Conservation (phyloP, 345 rosid genomes). For the Rubroshorea leprosula region DNA sequence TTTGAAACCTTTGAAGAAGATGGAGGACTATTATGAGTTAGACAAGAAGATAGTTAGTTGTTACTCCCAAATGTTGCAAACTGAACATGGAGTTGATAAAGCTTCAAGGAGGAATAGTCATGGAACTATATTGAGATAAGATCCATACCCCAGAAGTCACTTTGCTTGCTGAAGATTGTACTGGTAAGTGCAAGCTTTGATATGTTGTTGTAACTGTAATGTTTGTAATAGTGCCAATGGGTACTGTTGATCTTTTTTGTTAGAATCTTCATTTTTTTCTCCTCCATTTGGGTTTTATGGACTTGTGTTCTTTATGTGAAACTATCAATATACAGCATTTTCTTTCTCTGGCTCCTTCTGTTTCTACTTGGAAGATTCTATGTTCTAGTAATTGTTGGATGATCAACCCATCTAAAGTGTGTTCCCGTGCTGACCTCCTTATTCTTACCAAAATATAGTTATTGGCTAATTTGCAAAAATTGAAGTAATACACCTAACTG, state of each 20-base stretch:
- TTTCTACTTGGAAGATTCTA: too few species aligned
- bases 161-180: not conserved
- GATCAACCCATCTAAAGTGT: not conserved
- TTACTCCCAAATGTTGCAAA: slow-evolving; percentile 30
- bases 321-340: too few species aligned
- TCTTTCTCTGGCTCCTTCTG: too few species aligned
- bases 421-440: not conserved
- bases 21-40: slow-evolving; percentile 42
- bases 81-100: slow-evolving; percentile 17
- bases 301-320: too few species aligned
- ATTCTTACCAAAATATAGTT: too few species aligned
- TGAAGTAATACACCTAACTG: too few species aligned
- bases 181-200: slow-evolving; percentile 23
- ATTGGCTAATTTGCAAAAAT: too few species aligned
- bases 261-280: not conserved
- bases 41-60: slow-evolving; percentile 44
- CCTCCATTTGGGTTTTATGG: not conserved
- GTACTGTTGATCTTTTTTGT: slow-evolving; percentile 1
- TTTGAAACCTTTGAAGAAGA: slow-evolving; percentile 57
- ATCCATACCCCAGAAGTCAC: slow-evolving; percentile 5
- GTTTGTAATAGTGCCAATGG: slow-evolving; percentile 9
- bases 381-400: not conserved
- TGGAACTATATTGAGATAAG: slow-evolving; percentile 17
- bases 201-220: slow-evolving; percentile 2
- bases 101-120: slow-evolving; percentile 3